A percentile compares a stretch with the other conserved stretches of the same genome.
phyloP scores from a whole-genome alignment of 2,329 filamentous ascomycete genomes.

The Epichloe scottii region DNA sequence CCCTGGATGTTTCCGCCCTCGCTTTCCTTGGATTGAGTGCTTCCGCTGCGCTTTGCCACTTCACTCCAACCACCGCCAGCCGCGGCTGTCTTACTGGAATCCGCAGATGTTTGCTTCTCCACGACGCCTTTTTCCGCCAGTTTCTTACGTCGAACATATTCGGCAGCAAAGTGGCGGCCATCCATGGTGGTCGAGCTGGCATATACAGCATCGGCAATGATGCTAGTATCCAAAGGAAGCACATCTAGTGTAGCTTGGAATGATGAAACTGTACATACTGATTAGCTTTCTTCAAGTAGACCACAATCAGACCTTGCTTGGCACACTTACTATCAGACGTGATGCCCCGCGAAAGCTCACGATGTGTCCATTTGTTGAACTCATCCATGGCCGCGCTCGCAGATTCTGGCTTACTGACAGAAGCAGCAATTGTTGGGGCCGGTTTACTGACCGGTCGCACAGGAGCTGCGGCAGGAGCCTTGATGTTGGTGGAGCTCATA shows the following conservation, averaged over 20 bases:
- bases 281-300: neutral
- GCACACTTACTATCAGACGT: constrained; percentile 38
- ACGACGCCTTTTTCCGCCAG: constrained; percentile 85
- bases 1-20: constrained; percentile 27
- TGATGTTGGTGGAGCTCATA: constrained; percentile 29
- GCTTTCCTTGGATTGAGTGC: constrained; percentile 28
- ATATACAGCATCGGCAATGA: constrained; percentile 88
- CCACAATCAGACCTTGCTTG: constrained; percentile 18
- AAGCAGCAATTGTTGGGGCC: constrained; percentile 27
- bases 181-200: constrained; percentile 80
- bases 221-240: constrained; percentile 62
- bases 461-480: constrained; percentile 27
- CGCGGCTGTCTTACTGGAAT: constrained; percentile 30
- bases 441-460: constrained; percentile 41
- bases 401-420: constrained; percentile 25
- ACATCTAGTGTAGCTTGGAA: constrained; percentile 66
- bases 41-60: constrained; percentile 82
- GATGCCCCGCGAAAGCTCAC: constrained; percentile 60
- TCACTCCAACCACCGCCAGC: constrained; percentile 76
- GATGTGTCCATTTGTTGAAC: constrained; percentile 84
- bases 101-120: constrained; percentile 53
- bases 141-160: constrained; percentile 87
- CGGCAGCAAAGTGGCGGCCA: constrained; percentile 82
- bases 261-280: constrained; percentile 51
- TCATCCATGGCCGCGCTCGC: constrained; percentile 60